Conservation (phyloP, 805 yeast genomes). For the Yarrowia sp. region DNA sequence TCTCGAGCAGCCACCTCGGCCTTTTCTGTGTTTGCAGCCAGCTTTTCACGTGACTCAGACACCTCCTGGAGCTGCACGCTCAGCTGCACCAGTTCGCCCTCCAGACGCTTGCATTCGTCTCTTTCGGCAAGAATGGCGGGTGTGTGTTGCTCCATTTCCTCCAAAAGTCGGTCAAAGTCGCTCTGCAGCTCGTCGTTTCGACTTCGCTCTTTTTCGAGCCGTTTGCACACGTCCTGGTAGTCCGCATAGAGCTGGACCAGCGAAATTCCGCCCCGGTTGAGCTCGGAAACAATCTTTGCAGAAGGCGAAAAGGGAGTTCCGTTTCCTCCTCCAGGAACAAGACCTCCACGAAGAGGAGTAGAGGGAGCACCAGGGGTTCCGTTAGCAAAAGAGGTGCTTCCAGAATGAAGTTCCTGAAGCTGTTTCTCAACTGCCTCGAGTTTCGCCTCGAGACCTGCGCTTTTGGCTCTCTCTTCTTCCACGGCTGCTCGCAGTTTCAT, state of each 20-base stretch:
- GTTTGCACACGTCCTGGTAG: constrained; percentile 66
- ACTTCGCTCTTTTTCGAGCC: constrained; percentile 70
- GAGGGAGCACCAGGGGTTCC: constrained; percentile 40
- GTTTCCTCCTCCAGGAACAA: constrained; percentile 42
- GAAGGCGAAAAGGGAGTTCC: constrained; percentile 57
- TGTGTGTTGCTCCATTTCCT: constrained; percentile 77
- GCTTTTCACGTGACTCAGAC: constrained; percentile 51
- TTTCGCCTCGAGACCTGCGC: constrained; percentile 51
- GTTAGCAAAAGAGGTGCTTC: constrained; percentile 43
- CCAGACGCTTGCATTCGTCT: constrained; percentile 62
- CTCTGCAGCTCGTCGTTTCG: constrained; percentile 73
- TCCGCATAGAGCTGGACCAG: constrained; percentile 72
- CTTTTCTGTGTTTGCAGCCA: constrained; percentile 48
- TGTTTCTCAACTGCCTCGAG: constrained; percentile 56
- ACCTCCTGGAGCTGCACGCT: constrained; percentile 57
- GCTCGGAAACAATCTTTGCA: constrained; percentile 61
- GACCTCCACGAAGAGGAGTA: constrained; percentile 41
- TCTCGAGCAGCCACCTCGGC: constrained; percentile 52
- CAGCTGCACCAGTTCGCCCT: constrained; percentile 63
- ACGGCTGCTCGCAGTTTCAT: constrained; percentile 52
- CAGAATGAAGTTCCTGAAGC: constrained; percentile 40
- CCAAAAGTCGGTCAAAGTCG: constrained; percentile 73
- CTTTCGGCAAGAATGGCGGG: constrained; percentile 76
- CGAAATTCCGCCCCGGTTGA: constrained; percentile 59
- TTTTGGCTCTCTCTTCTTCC: constrained; percentile 52